Evolutionary conservation across 257 asterid genomes (phyloP), one percentile per base, ranked within the genome.

Genomic region (Solanum lycopersicoides): DNA sequence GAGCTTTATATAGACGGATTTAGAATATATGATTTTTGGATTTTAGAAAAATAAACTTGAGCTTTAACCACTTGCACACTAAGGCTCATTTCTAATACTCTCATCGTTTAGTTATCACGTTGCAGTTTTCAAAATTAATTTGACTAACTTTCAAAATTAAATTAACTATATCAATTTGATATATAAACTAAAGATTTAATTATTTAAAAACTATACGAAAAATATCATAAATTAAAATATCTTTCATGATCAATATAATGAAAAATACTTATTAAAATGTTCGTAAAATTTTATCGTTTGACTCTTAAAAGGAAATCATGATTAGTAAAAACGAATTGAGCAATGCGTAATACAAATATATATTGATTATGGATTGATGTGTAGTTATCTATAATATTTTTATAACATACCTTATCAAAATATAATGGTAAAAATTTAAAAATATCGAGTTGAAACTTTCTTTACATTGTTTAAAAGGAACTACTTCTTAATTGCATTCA

Each of bases 261-360:
- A 59, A 59, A 59, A 59, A 59, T 59, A 59, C 2, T 8, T 59
- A 8, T 59, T 59, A 0, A 8, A 59, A 59, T 1, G 0, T 59
- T 59, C 8, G 4, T 59, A 8, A 20, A 0, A 0, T 1, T 8
- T 18, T 21, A 59, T 59, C 3, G 6, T 59, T 60, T 21, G 30
- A 60, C 1, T 60, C 3, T 60, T 60, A 60, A 60, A 60, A 60
- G 3, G 6, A 60, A 60, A 21, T 9, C 13, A 21, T 23, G 7
- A 60, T 10, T 21, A 23, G 13, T 23, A 60, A 60, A 23, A 21
- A 2, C 1, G 6, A 60, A 60, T 10, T 1, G 28, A 74, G 13
- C 1, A 73, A 68, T 68, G 13, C 39, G 6, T 68, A 28, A 30
- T 68, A 7, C 5, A 28, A 28, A 6, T 6, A 56, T 56, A 69